A percentile compares a stretch with the other conserved stretches of the same genome.
These are phyloP conservation scores for Rheum nobile DNA, from an alignment of 148 eudicot species.

Conservation along the genomic window DNA sequence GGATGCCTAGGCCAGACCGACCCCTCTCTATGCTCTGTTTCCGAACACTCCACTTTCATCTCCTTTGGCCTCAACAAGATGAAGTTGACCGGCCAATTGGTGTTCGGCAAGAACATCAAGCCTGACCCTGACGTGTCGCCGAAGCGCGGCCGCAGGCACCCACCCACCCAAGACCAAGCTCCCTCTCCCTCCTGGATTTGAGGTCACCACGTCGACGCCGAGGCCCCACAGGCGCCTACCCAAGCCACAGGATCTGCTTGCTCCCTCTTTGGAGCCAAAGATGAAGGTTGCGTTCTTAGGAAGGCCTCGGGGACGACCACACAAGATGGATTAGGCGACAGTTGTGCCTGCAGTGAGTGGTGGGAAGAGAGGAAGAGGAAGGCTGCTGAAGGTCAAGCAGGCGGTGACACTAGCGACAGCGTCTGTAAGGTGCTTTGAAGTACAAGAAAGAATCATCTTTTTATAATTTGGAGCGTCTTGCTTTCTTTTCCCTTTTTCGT, in stretches of 20 bases:
- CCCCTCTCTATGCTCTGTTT: too few species aligned
- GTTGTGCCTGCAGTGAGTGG: neutral
- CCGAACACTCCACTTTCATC: conserved; percentile 27
- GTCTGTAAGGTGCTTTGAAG: conserved; percentile 15
- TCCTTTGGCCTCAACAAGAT: conserved; percentile 28
- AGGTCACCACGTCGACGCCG: neutral
- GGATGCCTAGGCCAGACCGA: too few species aligned
- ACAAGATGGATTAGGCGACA: neutral
- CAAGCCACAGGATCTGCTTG: conserved; percentile 9
- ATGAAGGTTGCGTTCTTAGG: neutral
- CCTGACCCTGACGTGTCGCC: conserved; percentile 24
- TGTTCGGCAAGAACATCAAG: conserved; percentile 36
- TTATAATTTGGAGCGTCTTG: too few species aligned
- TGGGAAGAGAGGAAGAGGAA: conserved; percentile 16
- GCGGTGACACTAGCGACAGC: conserved; percentile 20
- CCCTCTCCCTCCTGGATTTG: conserved; percentile 3
- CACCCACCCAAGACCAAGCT: conserved; percentile 31
- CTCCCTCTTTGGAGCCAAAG: neutral
- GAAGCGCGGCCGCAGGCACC: conserved; percentile 35
- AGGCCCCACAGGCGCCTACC: neutral
- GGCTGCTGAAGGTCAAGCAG: conserved; percentile 31
- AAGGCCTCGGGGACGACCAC: neutral
- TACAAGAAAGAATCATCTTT: neutral
- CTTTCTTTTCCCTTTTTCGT: neutral
- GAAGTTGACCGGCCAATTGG: conserved; percentile 26